Percentiles rank a stretch among this genome's conserved stretches.
phyloP scores from a whole-genome alignment of 495 filamentous ascomycete genomes.

The Amniculicola lignicola region DNA sequence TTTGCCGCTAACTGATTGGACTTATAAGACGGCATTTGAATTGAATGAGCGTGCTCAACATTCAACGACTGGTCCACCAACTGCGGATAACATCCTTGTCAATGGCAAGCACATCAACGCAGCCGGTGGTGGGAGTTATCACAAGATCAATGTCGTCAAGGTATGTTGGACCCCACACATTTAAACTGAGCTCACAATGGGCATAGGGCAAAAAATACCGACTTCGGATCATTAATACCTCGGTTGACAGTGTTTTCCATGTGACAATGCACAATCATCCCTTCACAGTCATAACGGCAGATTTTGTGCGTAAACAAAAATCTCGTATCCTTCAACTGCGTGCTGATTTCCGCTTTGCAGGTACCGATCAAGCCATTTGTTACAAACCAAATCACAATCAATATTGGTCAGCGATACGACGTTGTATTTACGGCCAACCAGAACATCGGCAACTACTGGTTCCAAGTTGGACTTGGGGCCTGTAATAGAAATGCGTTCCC shows the following conservation, averaged over 20 bases:
- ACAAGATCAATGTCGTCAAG: slow-evolving; percentile 32
- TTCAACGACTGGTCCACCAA: slow-evolving; percentile 32
- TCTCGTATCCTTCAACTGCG: background rate
- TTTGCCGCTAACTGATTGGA: slow-evolving; percentile 40
- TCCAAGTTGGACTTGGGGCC: slow-evolving; percentile 35
- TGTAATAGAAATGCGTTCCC: slow-evolving; percentile 18
- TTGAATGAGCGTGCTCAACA: slow-evolving; percentile 29
- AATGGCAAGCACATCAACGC: slow-evolving; percentile 40
- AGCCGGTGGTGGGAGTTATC: slow-evolving; percentile 35
- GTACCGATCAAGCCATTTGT: slow-evolving; percentile 38
- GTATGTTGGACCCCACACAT: background rate
- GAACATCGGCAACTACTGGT: slow-evolving; percentile 41
- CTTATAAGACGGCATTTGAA: slow-evolving; percentile 35
- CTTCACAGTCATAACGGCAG: slow-evolving; percentile 39
- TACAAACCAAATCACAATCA: slow-evolving; percentile 32
- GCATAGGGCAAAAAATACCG: slow-evolving; percentile 40
- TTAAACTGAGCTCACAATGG: slow-evolving; percentile 7
- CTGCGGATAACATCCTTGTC: slow-evolving; percentile 38
- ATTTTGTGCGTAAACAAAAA: slow-evolving; percentile 31
- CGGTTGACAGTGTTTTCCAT: slow-evolving; percentile 37
- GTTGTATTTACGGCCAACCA: slow-evolving; percentile 43
- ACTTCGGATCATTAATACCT: slow-evolving; percentile 41
- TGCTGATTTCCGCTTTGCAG: slow-evolving; percentile 12
- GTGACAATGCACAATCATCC: slow-evolving; percentile 41
- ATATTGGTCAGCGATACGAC: slow-evolving; percentile 44